Percentiles rank a stretch among this genome's conserved stretches.
These are phyloP conservation scores for Anacardium occidentale DNA, from an alignment of 345 rosid species.

Conservation along the genomic window DNA sequence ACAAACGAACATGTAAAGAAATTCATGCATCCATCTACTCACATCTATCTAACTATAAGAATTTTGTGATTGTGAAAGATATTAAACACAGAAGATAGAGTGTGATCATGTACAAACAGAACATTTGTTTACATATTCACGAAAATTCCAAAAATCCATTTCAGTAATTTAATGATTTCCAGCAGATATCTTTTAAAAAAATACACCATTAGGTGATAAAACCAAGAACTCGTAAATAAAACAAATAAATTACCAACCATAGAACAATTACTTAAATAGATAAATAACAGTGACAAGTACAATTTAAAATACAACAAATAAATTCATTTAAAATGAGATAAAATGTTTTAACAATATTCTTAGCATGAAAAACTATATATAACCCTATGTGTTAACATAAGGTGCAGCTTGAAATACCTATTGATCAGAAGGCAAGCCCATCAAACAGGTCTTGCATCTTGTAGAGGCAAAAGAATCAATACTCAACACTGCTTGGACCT, in stretches of 20 bases:
- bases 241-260: neutral
- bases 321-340: neutral
- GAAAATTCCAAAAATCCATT: neutral
- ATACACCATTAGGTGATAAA: neutral
- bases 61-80: neutral
- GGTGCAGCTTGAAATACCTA: neutral
- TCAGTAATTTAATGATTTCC: neutral
- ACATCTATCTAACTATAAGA: neutral
- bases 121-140: slow-evolving; percentile 5
- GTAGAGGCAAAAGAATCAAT: slow-evolving; percentile 28
- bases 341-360: neutral
- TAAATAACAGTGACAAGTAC: neutral
- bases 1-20: too few species aligned
- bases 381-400: neutral
- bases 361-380: too few species aligned
- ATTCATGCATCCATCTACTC: neutral
- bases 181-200: neutral
- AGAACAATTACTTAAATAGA: neutral
- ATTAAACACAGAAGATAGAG: neutral
- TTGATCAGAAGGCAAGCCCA: neutral
- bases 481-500: slow-evolving; percentile 53
- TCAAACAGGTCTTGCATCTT: neutral
- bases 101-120: neutral
- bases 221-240: neutral
- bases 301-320: neutral